Base-by-base conservation (phyloP, 257 asterid genomes). In the Cinchona pubescens region DNA sequence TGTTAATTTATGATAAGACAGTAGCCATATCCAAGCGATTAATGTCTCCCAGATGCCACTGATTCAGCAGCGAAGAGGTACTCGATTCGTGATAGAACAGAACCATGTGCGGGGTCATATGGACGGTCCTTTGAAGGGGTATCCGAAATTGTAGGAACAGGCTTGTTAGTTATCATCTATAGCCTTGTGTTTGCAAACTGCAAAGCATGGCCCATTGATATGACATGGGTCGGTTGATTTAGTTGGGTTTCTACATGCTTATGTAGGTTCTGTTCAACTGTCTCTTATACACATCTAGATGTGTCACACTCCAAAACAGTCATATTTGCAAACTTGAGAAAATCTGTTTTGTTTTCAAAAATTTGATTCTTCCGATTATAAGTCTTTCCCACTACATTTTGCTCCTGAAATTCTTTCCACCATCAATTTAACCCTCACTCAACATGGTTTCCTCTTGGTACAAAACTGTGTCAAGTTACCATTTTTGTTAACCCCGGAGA, bases 51-150 rank as follows among this genome's bases (percentile, higher is more conserved):
- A 45, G 90, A 85, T 23, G 90, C 94, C 73, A 88, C 96, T 4
- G 95, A 91, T 73, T 91, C 94, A 14, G 90, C 2, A 14, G 82
- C 61, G 87, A 90, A 89, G 80, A 90, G 94, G 83, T 88, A 83
- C 84, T 86, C 87, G 76, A 93, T 96, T 76, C 97, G 87, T 1
- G 98, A 93, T 30, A 91, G 91, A 80, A 93, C 96, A 23, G 96
- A 93, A 84, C 91, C 96, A 62, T 88, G 96, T 1, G 94, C 91
- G 53, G 98, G 96, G 85, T 93, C 97, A 43, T 91, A 91, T 0
- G 97, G 98, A 59, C 90, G 96, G 83, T 91, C 97, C 94, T 93
- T 93, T 67, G 98, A 93, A 29, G 97, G 98, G 72, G 91, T 93
- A 89, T 93, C 97, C 82, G 91, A 67, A 79, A 91, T 93, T 71